Evolutionary conservation across 78 protist genomes (phyloP).

Genomic region (Monosiga brevicollis): DNA sequence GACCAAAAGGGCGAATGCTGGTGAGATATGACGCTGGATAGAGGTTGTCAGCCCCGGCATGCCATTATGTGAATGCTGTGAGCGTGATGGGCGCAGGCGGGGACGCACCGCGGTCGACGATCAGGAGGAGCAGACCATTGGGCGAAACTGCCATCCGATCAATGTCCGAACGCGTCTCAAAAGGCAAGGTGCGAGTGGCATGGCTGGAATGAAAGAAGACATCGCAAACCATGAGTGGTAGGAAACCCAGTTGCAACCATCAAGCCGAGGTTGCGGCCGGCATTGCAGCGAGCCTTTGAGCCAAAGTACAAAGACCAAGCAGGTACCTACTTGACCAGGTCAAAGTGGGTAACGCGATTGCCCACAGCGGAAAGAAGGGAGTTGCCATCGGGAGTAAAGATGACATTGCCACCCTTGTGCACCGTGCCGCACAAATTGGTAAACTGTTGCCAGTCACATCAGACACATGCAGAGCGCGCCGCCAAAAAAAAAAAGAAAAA

Average conservation of each 20-base stretch:
- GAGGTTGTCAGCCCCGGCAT: no score
- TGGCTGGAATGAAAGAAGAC: conserved; percentile 4
- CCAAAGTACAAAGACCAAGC: no score
- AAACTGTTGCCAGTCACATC: conserved; percentile 24
- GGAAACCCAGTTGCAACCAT: not conserved
- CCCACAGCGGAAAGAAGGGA: conserved; percentile 80
- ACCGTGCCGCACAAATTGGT: conserved; percentile 82
- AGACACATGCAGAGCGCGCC: not conserved
- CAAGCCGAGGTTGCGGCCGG: not conserved
- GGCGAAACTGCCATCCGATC: conserved; percentile 65
- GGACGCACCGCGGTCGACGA: conserved; percentile 31
- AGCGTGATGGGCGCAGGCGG: no score
- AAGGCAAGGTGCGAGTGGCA: conserved; percentile 47
- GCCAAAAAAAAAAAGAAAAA: not conserved
- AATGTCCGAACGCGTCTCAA: conserved; percentile 50
- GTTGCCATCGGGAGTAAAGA: conserved; percentile 83
- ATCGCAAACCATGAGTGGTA: not conserved
- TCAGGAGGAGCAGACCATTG: conserved; percentile 49
- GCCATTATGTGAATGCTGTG: no score
- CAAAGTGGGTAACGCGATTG: conserved; percentile 79
- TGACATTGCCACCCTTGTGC: conserved; percentile 71
- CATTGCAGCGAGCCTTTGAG: no score
- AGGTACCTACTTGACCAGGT: conserved; percentile 42
- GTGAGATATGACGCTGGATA: no score
- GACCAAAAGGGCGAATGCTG: no score